These are phyloP conservation scores for Boletus vermiculosoides DNA, from an alignment of 768 basidiomycete species.

Conservation along the genomic window DNA sequence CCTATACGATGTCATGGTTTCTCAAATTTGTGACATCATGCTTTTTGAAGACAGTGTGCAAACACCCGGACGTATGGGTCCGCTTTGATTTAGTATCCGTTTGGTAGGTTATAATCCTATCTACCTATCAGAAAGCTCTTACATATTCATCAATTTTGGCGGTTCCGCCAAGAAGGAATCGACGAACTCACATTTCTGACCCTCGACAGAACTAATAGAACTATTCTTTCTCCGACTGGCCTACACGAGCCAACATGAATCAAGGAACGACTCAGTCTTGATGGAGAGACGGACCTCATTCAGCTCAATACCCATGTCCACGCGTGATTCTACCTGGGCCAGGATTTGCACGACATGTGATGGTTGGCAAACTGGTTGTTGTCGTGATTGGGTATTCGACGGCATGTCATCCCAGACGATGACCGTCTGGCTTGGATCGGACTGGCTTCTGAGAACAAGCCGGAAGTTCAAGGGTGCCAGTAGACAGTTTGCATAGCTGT, in stretches of 20 bases:
- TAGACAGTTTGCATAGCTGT: too few relatives aligned
- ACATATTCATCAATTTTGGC: not conserved
- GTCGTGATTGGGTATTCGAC: not conserved
- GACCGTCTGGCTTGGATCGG: not conserved
- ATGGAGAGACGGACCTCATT: not conserved
- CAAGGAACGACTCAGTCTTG: not conserved
- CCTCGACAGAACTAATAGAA: not conserved
- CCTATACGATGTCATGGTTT: too few relatives aligned
- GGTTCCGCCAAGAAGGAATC: not conserved
- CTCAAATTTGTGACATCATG: too few relatives aligned
- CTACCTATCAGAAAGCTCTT: not conserved
- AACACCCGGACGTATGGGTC: not conserved
- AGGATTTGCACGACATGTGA: not conserved
- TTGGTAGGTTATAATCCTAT: not conserved
- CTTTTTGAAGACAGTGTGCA: too few relatives aligned
- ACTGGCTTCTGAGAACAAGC: not conserved
- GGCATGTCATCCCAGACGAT: constrained; percentile 4
- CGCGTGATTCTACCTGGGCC: too few relatives aligned
- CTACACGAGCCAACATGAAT: not conserved
- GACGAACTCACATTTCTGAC: not conserved
- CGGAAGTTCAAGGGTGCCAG: too few relatives aligned
- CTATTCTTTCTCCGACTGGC: not conserved
- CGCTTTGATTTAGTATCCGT: too few relatives aligned
- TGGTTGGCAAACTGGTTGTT: not conserved
- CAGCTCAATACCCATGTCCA: not conserved